These are phyloP conservation scores for Ustilago esculenta DNA, from an alignment of 1,284 basidiomycete species.

Conservation along the genomic window DNA sequence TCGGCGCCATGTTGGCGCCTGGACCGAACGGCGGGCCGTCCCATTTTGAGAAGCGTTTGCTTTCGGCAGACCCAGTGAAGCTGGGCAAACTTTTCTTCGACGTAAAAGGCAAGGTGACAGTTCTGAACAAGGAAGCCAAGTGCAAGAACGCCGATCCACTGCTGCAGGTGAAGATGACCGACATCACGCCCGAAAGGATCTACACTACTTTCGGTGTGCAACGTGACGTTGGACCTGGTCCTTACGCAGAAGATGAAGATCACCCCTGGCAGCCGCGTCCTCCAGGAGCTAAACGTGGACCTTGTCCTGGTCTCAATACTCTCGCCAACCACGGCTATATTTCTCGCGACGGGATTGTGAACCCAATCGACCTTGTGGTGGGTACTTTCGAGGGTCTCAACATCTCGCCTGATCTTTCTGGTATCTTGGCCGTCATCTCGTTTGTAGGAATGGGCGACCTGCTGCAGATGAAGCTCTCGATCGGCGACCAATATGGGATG, in stretches of 20 bases:
- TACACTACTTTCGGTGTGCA: slow-evolving; percentile 11
- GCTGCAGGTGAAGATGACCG: slow-evolving; percentile 11
- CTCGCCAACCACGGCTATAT: slow-evolving; percentile 62
- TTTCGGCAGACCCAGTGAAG: slow-evolving; percentile 3
- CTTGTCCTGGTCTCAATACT: slow-evolving; percentile 67
- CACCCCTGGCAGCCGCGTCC: slow-evolving; percentile 29
- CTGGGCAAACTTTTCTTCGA: slow-evolving; percentile 5
- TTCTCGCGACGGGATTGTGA: slow-evolving; percentile 61
- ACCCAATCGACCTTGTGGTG: slow-evolving; percentile 49
- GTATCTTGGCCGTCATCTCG: slow-evolving; percentile 53
- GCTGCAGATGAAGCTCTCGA: slow-evolving; percentile 43
- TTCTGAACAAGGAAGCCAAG: slow-evolving; percentile 4
- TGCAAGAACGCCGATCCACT: background rate
- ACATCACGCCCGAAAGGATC: slow-evolving; percentile 22
- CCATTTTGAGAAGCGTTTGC: slow-evolving; percentile 19
- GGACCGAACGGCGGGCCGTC: slow-evolving; percentile 22
- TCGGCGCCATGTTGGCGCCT: slow-evolving; percentile 14
- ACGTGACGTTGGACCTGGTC: slow-evolving; percentile 11
- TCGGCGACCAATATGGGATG: slow-evolving; percentile 26
- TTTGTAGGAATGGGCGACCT: slow-evolving; percentile 61
- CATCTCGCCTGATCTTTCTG: slow-evolving; percentile 59
- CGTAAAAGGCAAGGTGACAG: slow-evolving; percentile 6
- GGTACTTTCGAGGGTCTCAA: slow-evolving; percentile 46
- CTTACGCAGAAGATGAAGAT: slow-evolving; percentile 12
- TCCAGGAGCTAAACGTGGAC: slow-evolving; percentile 42